These are phyloP conservation scores for Debaryomyces udenii DNA, from an alignment of 1,139 yeast species.

Conservation along the genomic window DNA sequence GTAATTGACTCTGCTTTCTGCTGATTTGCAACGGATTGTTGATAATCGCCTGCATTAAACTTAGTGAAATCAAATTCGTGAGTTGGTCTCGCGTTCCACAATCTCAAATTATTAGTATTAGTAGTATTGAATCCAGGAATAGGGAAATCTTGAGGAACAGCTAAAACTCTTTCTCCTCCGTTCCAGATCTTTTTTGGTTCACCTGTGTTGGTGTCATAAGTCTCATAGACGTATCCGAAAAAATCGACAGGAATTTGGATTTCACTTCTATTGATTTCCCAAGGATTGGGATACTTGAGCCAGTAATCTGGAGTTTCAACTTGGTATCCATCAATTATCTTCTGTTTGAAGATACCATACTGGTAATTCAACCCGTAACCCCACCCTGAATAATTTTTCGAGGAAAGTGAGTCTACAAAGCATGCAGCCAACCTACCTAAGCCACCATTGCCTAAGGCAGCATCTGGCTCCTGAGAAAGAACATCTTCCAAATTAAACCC, in stretches of 20 bases:
- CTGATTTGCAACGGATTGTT: slow-evolving; percentile 79
- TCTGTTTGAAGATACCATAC: slow-evolving; percentile 91
- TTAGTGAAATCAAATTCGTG: slow-evolving; percentile 89
- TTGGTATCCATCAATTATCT: slow-evolving; percentile 89
- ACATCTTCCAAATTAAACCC: slow-evolving; percentile 91
- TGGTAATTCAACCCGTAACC: slow-evolving; percentile 94
- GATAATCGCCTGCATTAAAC: slow-evolving; percentile 91
- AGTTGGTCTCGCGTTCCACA: slow-evolving; percentile 92
- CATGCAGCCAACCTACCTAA: slow-evolving; percentile 94
- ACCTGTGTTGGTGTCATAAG: slow-evolving; percentile 54
- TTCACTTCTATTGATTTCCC: slow-evolving; percentile 89
- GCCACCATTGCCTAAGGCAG: slow-evolving; percentile 95
- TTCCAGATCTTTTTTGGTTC: slow-evolving; percentile 68
- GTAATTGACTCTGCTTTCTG: slow-evolving; percentile 91
- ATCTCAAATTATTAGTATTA: slow-evolving; percentile 84
- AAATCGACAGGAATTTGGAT: slow-evolving; percentile 92
- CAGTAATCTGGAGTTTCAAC: slow-evolving; percentile 95
- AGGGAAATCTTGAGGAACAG: slow-evolving; percentile 93
- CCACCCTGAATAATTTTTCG: slow-evolving; percentile 92
- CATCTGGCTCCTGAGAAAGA: slow-evolving; percentile 86
- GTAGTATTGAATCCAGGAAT: slow-evolving; percentile 86
- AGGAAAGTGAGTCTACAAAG: slow-evolving; percentile 84
- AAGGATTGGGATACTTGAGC: slow-evolving; percentile 85
- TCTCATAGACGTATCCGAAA: slow-evolving; percentile 77
- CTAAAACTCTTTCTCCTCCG: slow-evolving; percentile 87